These are phyloP conservation scores for Gloeopeniophorella convolvens DNA, from an alignment of 768 basidiomycete species.

Conservation along the genomic window DNA sequence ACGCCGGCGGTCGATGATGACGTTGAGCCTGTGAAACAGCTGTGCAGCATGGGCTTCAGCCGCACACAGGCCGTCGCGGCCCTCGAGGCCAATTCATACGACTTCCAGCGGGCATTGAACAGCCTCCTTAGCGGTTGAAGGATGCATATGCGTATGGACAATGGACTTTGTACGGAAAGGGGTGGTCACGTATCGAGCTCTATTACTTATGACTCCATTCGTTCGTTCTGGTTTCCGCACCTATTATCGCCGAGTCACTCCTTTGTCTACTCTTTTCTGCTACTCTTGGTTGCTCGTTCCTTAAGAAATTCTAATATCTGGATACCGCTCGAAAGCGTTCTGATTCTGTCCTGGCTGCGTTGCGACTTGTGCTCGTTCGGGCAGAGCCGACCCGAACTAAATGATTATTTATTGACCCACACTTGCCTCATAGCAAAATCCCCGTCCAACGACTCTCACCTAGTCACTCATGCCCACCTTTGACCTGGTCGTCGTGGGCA, in stretches of 20 bases:
- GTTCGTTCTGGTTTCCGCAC: not conserved
- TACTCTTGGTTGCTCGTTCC: slow-evolving; percentile 2
- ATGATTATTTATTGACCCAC: slow-evolving; percentile 7
- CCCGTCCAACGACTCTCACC: not conserved
- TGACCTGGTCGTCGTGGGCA: slow-evolving; percentile 70
- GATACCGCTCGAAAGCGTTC: too few species aligned
- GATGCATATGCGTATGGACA: not conserved
- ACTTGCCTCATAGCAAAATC: not conserved
- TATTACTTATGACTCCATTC: slow-evolving; percentile 11
- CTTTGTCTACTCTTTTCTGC: slow-evolving; percentile 1
- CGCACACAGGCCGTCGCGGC: slow-evolving; percentile 76
- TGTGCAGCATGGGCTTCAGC: slow-evolving; percentile 89
- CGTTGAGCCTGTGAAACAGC: slow-evolving; percentile 66
- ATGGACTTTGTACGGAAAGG: too few species aligned
- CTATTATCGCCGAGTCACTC: not conserved
- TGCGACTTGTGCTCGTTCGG: slow-evolving; percentile 7
- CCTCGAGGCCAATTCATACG: slow-evolving; percentile 78
- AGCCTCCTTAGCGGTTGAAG: slow-evolving; percentile 45
- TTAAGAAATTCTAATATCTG: too few species aligned
- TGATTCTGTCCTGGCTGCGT: not conserved
- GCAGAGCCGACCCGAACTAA: slow-evolving; percentile 10
- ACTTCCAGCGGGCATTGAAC: slow-evolving; percentile 73
- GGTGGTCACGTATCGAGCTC: too few species aligned
- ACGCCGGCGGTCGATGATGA: slow-evolving; percentile 65
- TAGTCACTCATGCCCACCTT: slow-evolving; percentile 41